Conservation (phyloP, 208 protist species). For the Leishmania tropica region DNA sequence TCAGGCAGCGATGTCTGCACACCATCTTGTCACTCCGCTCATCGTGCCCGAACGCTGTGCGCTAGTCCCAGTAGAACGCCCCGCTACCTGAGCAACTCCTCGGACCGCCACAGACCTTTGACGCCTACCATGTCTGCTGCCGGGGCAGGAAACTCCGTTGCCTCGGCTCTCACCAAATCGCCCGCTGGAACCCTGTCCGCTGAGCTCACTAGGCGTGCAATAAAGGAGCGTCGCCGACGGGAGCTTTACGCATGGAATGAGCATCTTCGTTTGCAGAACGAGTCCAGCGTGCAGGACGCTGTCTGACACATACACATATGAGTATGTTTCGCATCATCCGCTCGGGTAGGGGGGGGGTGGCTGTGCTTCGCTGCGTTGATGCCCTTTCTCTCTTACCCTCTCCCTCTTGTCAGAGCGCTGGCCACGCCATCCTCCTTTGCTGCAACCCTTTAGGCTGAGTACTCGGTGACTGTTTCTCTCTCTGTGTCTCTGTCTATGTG, state of each 20-base stretch:
- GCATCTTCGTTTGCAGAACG: conserved; percentile 39
- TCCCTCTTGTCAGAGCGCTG: not conserved
- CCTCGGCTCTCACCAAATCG: conserved; percentile 11
- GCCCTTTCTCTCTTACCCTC: not conserved
- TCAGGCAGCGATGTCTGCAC: not conserved
- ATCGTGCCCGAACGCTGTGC: conserved; percentile 3
- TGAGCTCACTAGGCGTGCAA: conserved; percentile 10
- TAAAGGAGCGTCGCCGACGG: conserved; percentile 63
- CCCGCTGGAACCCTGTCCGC: conserved; percentile 5
- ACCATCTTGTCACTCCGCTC: not conserved
- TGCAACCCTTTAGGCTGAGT: not conserved
- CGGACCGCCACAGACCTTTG: conserved; percentile 5
- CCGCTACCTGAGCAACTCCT: conserved; percentile 8
- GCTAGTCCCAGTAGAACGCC: conserved; percentile 1
- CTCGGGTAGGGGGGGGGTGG: not conserved
- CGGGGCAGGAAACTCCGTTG: not conserved
- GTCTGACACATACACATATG: conserved; percentile 28
- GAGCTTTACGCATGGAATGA: conserved; percentile 89
- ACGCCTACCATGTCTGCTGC: not conserved
- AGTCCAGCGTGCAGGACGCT: conserved; percentile 42
- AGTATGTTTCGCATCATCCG: not conserved
- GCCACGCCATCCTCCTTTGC: not conserved
- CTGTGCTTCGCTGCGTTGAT: not conserved
- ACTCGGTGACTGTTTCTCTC: not conserved
- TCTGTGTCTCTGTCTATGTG: not conserved